Base-by-base conservation (phyloP, 2,329 filamentous ascomycete species). In the Fragosphaeria purpurea region DNA sequence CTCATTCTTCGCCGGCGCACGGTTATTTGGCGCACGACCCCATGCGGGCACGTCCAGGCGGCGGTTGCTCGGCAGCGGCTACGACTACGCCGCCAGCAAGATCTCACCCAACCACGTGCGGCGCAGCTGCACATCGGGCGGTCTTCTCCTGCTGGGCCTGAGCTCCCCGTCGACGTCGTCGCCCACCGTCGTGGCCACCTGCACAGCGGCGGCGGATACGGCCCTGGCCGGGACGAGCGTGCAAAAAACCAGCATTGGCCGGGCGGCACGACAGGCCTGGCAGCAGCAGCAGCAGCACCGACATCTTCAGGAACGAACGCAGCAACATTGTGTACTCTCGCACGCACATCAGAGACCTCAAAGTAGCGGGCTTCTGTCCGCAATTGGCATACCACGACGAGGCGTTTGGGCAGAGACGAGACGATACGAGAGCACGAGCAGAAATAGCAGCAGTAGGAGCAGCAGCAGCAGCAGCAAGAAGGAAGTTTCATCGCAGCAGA, bases 121-220 rank as follows among this genome's bases (percentile, higher is more conserved):
- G 9, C 71, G 69, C 52, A 75, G 72, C 58, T 76, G 77, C 59
- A 73, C 75, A 37, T 79, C 76, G 1, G 73, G 77, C 31, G 72
- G 77, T 6, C 65, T 79, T 38, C 64, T 80, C 32, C 70, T 80
- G 12, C 61, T 78, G 46, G 72, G 75, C 13, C 58, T 71, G 37
- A 63, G 64, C 50, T 67, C 72, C 30, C 66, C 63, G 37, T 59
- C 66, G 4, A 64, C 67, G 4, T 63, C 68, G 7, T 62, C 70
- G 4, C 62, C 64, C 35, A 60, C 68, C 0, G 65, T 68, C n/a
- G 63, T 67, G 13, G 62, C 65, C 13, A 65, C 66, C 49, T 72
- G 69, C 57, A 62, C 65, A 10, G 62, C 65, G 4, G 67, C 64
- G 1, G 63, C 67, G 22, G 69, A 71, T 45, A 66, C 67, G 12